Evolutionary conservation across 2,329 filamentous ascomycete species (phyloP), one percentile per base, ranked within the genome.

Genomic region (Myriangium duriaei): DNA sequence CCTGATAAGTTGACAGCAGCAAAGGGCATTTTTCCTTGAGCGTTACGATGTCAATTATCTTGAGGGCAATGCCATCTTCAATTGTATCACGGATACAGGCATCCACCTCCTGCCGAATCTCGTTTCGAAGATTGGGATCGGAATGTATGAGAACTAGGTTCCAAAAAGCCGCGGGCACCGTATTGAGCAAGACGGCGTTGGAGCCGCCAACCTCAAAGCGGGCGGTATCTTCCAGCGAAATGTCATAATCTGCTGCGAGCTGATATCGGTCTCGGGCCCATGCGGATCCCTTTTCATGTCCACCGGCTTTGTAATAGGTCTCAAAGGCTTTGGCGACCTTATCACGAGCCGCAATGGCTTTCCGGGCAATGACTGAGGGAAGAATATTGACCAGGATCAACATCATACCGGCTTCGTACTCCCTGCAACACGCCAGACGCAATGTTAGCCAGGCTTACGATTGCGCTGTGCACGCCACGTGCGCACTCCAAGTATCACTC

Each of bases 161-260:
- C 66, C 67, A 70, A 50, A 68, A 70, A 1, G 51, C 47, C 1
- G 62, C 56, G 0, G 62, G 61, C 3, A 57, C 50, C 0, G 63
- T 62, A 45, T 69, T 69, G 30, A 56, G 53, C 1, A 64, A 48
- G 14, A 62, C 34, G 3, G 37, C 46, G 19, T 47, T 36, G 1
- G 43, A 47, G 33, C 54, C 49, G 3, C 45, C 29, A 4, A 46
- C 45, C 39, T 61, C 57, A 2, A 49, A 41, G n/a, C 48, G 44
- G 1, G 50, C 52, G 32, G 50, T 47, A 11, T 56, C 49, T 32
- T 49, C 42, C 9, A 47, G 4, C 10, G 42, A 13, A 11, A 26
- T 44, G 19, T 38, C 28, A 4, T 36, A 34, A 3, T 37, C 13
- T 15, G 35, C 31, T 11, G 30, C 37, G 4, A 51, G 17, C 15